Conservation (phyloP, 2,329 filamentous ascomycete genomes). For the Aspergillus sp. region DNA sequence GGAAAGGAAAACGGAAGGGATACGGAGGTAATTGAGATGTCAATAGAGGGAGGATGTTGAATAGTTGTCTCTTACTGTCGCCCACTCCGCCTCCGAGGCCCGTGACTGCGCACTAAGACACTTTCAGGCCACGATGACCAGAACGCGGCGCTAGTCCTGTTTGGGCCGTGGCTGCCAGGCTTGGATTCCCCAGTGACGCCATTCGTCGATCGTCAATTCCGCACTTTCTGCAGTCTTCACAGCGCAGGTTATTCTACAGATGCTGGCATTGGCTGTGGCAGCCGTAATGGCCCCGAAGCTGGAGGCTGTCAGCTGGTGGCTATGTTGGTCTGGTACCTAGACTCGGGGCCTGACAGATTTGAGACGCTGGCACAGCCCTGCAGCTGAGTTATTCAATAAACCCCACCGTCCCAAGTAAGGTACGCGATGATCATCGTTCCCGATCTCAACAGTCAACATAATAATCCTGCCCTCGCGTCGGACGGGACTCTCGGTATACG, state of each 20-base stretch:
- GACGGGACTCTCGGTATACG: too few species aligned
- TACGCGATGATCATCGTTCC: slow-evolving; percentile 11
- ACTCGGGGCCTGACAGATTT: not conserved
- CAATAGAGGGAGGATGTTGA: slow-evolving; percentile 4
- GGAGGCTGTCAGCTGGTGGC: not conserved
- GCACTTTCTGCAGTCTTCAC: not conserved
- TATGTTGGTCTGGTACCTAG: not conserved
- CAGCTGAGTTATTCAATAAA: not conserved
- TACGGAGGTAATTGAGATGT: slow-evolving; percentile 6
- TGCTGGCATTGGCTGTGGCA: too few species aligned
- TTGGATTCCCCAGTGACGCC: slow-evolving; percentile 15
- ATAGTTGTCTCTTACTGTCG: slow-evolving; percentile 9
- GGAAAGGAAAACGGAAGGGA: slow-evolving; percentile 4
- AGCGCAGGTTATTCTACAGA: not conserved
- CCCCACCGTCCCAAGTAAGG: slow-evolving; percentile 8
- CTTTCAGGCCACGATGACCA: slow-evolving; percentile 44
- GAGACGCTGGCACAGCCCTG: not conserved
- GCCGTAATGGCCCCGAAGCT: too few species aligned
- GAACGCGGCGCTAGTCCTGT: slow-evolving; percentile 31
- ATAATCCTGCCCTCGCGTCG: slow-evolving; percentile 1
- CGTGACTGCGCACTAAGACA: slow-evolving; percentile 12
- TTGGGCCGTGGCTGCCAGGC: slow-evolving; percentile 32
- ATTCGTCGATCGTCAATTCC: slow-evolving; percentile 8
- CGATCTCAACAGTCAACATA: not conserved
- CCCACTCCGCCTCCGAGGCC: slow-evolving; percentile 11